These are phyloP conservation scores for Purpureocillium lavendulum DNA, from an alignment of 2,329 filamentous ascomycete species.

Conservation along the genomic window DNA sequence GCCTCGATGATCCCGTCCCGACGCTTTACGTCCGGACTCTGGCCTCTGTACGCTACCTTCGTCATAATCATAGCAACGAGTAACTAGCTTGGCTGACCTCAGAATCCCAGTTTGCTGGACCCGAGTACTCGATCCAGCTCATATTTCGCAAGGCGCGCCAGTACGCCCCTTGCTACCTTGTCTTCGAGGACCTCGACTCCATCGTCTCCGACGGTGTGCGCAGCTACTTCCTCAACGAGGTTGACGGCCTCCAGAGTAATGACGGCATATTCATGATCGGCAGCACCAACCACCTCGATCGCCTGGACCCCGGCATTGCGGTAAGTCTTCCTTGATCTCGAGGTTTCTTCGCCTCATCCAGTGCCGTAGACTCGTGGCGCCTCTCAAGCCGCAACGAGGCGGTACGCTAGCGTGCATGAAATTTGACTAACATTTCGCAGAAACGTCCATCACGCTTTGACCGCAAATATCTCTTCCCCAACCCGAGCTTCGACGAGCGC, in stretches of 20 bases:
- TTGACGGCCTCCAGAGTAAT: constrained; percentile 61
- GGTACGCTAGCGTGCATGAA: no score
- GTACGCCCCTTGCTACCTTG: constrained; percentile 58
- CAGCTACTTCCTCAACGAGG: constrained; percentile 65
- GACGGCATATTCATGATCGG: constrained; percentile 64
- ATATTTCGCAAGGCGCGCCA: constrained; percentile 53
- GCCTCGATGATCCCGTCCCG: constrained; percentile 42
- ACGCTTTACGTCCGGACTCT: constrained; percentile 53
- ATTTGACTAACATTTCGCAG: constrained; percentile 13
- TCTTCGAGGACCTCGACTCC: constrained; percentile 65
- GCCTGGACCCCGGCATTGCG: constrained; percentile 56
- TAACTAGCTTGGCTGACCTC: background rate
- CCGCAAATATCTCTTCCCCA: constrained; percentile 56
- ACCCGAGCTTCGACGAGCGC: constrained; percentile 46
- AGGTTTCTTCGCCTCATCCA: no score
- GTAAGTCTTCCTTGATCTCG: no score
- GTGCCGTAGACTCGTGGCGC: no score
- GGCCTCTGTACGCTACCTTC: constrained; percentile 26
- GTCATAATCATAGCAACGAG: no score
- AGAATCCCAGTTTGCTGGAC: constrained; percentile 36
- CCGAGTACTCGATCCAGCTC: constrained; percentile 42
- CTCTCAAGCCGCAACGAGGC: no score
- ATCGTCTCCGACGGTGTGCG: constrained; percentile 52
- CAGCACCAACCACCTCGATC: constrained; percentile 57
- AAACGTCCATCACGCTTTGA: constrained; percentile 61